Conservation (phyloP, 116 monocot genomes). For the Posidonia oceanica region DNA sequence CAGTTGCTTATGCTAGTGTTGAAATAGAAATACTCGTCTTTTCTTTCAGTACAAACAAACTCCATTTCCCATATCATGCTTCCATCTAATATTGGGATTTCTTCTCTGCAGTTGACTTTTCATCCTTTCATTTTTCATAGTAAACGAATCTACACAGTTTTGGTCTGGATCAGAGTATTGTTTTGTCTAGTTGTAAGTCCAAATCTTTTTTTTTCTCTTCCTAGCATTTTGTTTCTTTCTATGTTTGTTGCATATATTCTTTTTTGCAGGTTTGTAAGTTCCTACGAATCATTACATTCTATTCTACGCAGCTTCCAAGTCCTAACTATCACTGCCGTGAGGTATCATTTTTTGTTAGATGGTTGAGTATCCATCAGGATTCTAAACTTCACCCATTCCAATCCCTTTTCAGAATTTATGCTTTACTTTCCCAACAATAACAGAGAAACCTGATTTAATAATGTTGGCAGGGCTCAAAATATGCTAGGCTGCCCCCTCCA, state of each 20-base stretch:
- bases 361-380: not conserved
- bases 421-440: not conserved
- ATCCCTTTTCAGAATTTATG: not conserved
- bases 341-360: slow-evolving; percentile 21
- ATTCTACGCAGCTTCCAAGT: slow-evolving; percentile 89
- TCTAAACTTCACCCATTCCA: not conserved
- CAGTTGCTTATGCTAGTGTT: too few relatives aligned
- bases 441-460: not conserved
- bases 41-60: not conserved
- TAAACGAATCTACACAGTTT: slow-evolving; percentile 86
- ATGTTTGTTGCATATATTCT: not conserved
- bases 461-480: slow-evolving; percentile 52
- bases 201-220: not conserved
- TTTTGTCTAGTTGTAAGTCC: slow-evolving; percentile 59
- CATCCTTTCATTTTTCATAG: slow-evolving; percentile 84
- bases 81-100: not conserved
- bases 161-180: slow-evolving; percentile 79
- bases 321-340: slow-evolving; percentile 96
- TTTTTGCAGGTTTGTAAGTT: slow-evolving; percentile 57
- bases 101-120: slow-evolving; percentile 68
- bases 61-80: not conserved
- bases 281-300: slow-evolving; percentile 77
- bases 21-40: too few relatives aligned
- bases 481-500: slow-evolving; percentile 62
- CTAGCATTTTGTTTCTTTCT: too few relatives aligned